Evolutionary conservation across 1,139 yeast genomes (phyloP).

Genomic region (Taphrina deformans): DNA sequence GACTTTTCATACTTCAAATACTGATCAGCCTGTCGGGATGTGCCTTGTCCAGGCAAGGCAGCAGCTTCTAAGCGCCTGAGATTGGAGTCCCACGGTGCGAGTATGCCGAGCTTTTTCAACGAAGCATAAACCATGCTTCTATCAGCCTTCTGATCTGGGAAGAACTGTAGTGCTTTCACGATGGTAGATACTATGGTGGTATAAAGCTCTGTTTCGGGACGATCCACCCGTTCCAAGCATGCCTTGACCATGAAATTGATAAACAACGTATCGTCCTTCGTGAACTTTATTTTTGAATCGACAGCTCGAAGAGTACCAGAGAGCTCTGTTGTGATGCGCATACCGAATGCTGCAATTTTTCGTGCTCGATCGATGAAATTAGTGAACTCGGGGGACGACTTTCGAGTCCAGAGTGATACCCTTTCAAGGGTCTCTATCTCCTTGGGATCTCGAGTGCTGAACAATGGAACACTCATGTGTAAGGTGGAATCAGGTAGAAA

Average conservation of each 20-base stretch:
- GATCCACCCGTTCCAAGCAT: slow-evolving; percentile 18
- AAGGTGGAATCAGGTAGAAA: slow-evolving; percentile 21
- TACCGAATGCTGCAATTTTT: slow-evolving; percentile 1
- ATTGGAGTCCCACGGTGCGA: slow-evolving; percentile 30
- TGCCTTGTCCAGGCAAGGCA: slow-evolving; percentile 26
- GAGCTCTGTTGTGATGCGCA: background rate
- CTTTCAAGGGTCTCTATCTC: background rate
- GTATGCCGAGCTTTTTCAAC: slow-evolving; percentile 22
- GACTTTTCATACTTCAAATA: background rate
- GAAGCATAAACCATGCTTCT: slow-evolving; percentile 10
- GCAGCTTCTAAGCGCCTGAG: slow-evolving; percentile 8
- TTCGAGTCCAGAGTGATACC: background rate
- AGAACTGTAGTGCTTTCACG: slow-evolving; percentile 13
- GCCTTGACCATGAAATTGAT: slow-evolving; percentile 15
- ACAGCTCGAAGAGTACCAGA: background rate
- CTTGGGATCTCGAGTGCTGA: slow-evolving; percentile 9
- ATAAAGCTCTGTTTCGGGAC: slow-evolving; percentile 19
- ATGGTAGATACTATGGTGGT: slow-evolving; percentile 13
- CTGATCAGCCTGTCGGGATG: slow-evolving; percentile 7
- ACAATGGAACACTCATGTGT: slow-evolving; percentile 19
- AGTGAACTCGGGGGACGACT: background rate
- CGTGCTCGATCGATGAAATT: slow-evolving; percentile 16
- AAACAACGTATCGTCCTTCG: background rate
- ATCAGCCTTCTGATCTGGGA: slow-evolving; percentile 8
- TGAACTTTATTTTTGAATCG: background rate